Evolutionary conservation across 495 filamentous ascomycete genomes (phyloP).

Genomic region (Umbilicaria muhlenbergii): DNA sequence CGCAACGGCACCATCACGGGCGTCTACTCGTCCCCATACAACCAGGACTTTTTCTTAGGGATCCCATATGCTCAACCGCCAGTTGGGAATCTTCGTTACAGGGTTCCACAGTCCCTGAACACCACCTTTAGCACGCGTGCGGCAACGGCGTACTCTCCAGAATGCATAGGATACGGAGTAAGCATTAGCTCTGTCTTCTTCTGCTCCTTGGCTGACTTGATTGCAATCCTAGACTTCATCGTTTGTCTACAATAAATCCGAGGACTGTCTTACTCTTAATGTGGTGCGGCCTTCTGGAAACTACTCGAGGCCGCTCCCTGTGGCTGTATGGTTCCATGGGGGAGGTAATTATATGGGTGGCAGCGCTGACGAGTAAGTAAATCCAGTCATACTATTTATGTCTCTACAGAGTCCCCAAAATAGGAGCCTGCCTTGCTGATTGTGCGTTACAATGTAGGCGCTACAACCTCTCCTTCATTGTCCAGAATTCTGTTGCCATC

Average conservation of each 20-base stretch:
- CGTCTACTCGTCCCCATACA: too few species aligned
- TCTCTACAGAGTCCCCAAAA: too few species aligned
- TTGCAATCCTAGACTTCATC: neutral
- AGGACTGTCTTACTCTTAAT: constrained; percentile 43
- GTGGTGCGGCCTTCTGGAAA: constrained; percentile 30
- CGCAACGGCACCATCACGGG: too few species aligned
- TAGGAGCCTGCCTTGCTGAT: too few species aligned
- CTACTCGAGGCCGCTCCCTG: constrained; percentile 17
- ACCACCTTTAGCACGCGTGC: constrained; percentile 10
- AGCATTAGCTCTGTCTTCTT: neutral
- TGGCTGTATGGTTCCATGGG: constrained; percentile 15
- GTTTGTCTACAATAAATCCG: constrained; percentile 11
- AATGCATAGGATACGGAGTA: constrained; percentile 27
- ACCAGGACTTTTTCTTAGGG: constrained; percentile 6
- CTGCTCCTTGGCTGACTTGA: neutral
- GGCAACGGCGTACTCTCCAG: constrained; percentile 21
- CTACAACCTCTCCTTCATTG: constrained; percentile 35
- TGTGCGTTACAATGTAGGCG: constrained; percentile 1
- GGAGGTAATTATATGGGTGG: constrained; percentile 15
- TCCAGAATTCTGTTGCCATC: constrained; percentile 32
- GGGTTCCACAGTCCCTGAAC: constrained; percentile 10
- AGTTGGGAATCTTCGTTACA: constrained; percentile 9
- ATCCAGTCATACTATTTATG: too few species aligned
- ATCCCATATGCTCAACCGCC: constrained; percentile 33
- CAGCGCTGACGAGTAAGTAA: constrained; percentile 5